These are phyloP conservation scores for Aspergillus nidulans DNA, from an alignment of 495 filamentous ascomycete species.

Conservation along the genomic window DNA sequence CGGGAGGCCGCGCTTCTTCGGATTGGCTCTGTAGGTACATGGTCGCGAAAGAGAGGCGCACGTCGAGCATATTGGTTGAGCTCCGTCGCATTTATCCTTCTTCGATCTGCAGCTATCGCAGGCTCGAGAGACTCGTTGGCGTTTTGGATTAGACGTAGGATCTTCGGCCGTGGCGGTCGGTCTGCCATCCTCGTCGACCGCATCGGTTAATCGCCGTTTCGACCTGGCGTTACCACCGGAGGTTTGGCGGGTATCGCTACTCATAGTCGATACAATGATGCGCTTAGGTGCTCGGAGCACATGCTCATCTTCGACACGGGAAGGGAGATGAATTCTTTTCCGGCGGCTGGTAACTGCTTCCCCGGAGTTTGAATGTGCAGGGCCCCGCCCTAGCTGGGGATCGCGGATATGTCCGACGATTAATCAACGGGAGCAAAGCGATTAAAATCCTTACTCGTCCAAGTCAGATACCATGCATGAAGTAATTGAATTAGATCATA, in stretches of 20 bases:
- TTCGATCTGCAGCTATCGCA: slow-evolving; percentile 64
- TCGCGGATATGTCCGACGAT: neutral
- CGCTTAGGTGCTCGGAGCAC: slow-evolving; percentile 30
- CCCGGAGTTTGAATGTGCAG: neutral
- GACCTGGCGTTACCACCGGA: slow-evolving; percentile 28
- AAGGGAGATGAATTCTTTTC: slow-evolving; percentile 34
- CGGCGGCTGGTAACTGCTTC: slow-evolving; percentile 19
- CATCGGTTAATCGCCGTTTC: slow-evolving; percentile 33
- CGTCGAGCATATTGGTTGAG: slow-evolving; percentile 57
- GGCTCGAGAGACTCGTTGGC: slow-evolving; percentile 56
- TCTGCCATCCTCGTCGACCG: slow-evolving; percentile 28
- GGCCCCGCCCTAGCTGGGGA: neutral
- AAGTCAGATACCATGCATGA: neutral
- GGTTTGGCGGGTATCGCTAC: slow-evolving; percentile 38
- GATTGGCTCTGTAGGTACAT: slow-evolving; percentile 64
- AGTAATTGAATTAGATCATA: neutral
- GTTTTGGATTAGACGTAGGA: slow-evolving; percentile 28
- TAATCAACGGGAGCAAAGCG: neutral
- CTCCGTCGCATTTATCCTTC: slow-evolving; percentile 65
- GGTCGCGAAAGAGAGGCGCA: slow-evolving; percentile 55
- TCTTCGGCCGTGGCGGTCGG: slow-evolving; percentile 26
- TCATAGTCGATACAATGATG: slow-evolving; percentile 41
- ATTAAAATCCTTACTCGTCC: neutral
- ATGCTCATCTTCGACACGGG: slow-evolving; percentile 30
- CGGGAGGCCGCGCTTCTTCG: slow-evolving; percentile 61